Percentiles rank a stretch among this genome's conserved stretches.
These are phyloP conservation scores for Verticillium tricorpus DNA, from an alignment of 2,329 filamentous ascomycete species.

Conservation along the genomic window DNA sequence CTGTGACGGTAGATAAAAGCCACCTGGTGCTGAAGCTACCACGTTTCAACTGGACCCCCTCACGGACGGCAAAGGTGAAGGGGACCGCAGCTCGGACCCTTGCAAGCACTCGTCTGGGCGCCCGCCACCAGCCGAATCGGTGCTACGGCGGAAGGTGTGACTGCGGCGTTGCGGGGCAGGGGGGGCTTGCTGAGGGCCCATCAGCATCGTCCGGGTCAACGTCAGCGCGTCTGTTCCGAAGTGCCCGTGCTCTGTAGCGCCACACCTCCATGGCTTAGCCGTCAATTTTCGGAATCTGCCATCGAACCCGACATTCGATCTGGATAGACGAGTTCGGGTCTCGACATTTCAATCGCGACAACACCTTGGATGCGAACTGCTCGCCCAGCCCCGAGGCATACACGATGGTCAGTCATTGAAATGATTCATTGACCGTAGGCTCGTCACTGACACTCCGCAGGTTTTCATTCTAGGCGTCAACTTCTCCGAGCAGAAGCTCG, in stretches of 20 bases:
- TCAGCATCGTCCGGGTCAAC: neutral
- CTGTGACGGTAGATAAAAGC: neutral
- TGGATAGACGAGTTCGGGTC: neutral
- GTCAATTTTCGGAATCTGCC: neutral
- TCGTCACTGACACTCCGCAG: conserved; percentile 31
- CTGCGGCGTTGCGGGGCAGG: neutral
- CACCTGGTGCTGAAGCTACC: conserved; percentile 2
- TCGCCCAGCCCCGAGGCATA: neutral
- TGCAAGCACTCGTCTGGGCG: neutral
- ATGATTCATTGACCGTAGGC: neutral
- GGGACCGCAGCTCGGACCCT: neutral
- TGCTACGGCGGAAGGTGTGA: neutral
- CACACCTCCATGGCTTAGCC: neutral
- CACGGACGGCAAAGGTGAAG: neutral
- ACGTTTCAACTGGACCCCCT: conserved; percentile 4
- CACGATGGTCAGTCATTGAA: conserved; percentile 9
- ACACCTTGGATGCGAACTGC: neutral
- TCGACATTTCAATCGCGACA: neutral
- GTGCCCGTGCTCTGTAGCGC: neutral
- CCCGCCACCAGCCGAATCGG: neutral
- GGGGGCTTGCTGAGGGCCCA: neutral
- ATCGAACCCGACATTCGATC: neutral
- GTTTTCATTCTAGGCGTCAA: conserved; percentile 83
- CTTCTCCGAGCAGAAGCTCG: conserved; percentile 77
- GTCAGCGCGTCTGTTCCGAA: neutral